Conservation (phyloP, 768 basidiomycete species). For the Russula olivacea region DNA sequence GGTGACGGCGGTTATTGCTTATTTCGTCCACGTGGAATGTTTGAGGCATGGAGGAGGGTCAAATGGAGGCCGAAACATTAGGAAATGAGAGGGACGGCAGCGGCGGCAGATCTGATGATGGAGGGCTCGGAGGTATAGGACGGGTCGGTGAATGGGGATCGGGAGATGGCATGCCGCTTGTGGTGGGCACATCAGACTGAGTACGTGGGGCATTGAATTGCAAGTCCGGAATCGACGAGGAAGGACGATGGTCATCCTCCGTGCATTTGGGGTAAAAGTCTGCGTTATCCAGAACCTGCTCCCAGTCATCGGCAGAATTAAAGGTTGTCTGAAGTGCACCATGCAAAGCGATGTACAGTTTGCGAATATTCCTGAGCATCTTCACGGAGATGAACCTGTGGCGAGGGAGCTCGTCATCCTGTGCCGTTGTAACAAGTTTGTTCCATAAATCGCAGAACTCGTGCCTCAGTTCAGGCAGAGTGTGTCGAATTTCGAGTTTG, state of each 20-base stretch:
- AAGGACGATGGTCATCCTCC: not conserved
- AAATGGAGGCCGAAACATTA: too few species aligned
- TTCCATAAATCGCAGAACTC: conserved; percentile 1
- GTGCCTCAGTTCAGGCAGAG: not conserved
- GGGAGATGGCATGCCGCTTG: too few species aligned
- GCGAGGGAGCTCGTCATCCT: not conserved
- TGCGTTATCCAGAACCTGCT: not conserved
- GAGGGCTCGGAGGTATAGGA: too few species aligned
- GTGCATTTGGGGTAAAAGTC: not conserved
- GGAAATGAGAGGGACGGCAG: too few species aligned
- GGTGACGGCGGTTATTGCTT: too few species aligned
- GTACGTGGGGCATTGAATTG: too few species aligned
- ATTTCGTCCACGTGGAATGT: too few species aligned
- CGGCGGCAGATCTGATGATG: too few species aligned
- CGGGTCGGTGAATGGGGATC: too few species aligned
- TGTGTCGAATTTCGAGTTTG: not conserved
- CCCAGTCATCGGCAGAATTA: not conserved
- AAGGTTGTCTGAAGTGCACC: not conserved
- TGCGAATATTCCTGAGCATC: conserved; percentile 6
- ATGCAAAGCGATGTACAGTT: conserved; percentile 1
- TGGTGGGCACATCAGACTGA: too few species aligned
- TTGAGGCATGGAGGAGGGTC: too few species aligned
- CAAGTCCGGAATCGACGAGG: not conserved
- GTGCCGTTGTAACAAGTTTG: not conserved
- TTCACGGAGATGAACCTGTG: not conserved